Percentiles rank a stretch among this genome's conserved stretches.
Evolutionary conservation across 2,329 filamentous ascomycete species (phyloP).

Genomic region (Ophiostoma fasciatum): DNA sequence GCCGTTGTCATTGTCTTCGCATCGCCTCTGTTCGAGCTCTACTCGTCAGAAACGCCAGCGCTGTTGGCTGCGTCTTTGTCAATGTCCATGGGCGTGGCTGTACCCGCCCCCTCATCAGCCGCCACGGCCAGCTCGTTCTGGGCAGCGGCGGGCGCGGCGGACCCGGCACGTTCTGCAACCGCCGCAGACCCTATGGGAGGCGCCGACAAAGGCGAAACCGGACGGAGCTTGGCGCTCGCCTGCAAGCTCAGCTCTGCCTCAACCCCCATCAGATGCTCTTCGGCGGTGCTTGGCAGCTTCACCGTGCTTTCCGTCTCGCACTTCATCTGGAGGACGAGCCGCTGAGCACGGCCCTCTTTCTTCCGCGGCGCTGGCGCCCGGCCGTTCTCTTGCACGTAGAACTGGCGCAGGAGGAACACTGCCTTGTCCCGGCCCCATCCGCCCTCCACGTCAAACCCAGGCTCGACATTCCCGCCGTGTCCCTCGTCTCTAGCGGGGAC

Average conservation of each 20-base stretch:
- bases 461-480: slow-evolving; percentile 57
- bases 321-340: slow-evolving; percentile 36
- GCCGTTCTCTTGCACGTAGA: slow-evolving; percentile 96
- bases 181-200: too few relatives aligned
- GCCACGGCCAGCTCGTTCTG: too few relatives aligned
- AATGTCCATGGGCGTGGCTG: not conserved
- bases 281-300: slow-evolving; percentile 7
- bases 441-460: slow-evolving; percentile 67
- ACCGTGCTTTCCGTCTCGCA: slow-evolving; percentile 18
- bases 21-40: slow-evolving; percentile 4
- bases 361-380: slow-evolving; percentile 48
- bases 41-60: slow-evolving; percentile 6
- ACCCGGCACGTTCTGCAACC: too few relatives aligned
- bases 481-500: slow-evolving; percentile 20
- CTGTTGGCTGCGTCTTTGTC: not conserved
- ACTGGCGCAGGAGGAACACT: slow-evolving; percentile 78
- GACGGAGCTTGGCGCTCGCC: too few relatives aligned
- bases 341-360: slow-evolving; percentile 40
- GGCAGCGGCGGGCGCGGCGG: too few relatives aligned
- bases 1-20: not conserved
- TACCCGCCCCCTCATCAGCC: too few relatives aligned
- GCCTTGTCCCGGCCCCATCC: slow-evolving; percentile 85
- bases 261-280: slow-evolving; percentile 2
- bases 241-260: not conserved
- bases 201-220: too few relatives aligned